Base-by-base conservation (phyloP, 352 stramenopile species). In the Thraustochytrium sp. region DNA sequence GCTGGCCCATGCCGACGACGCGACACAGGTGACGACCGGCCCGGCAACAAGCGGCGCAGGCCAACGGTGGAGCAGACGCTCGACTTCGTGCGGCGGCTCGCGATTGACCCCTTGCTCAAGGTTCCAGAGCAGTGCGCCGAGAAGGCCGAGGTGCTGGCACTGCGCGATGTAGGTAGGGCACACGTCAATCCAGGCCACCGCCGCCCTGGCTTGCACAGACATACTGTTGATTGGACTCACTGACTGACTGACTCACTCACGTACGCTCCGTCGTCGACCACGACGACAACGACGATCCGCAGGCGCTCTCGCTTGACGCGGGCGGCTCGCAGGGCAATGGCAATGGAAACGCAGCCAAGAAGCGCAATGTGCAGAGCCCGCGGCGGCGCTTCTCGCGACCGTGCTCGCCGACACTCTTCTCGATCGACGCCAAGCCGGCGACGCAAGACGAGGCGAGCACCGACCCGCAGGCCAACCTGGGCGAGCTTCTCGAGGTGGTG, bases 401-500 rank as follows among this genome's bases (percentile, higher is more conserved):
- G 37, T 77, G 65, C 46, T 77, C 65, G 65, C 65, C 65, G 9
- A 62, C 65, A 13, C 49, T 77, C 65, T 77, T 77, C 42, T 38
- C 65, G 18, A 55, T 26, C 18, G 46, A 36, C 46, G 46, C 34
- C 1, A 77, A 77, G 65, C n/a, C 65, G 13, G n/a, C 23, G 23
- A 18, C n/a, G n/a, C n/a, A 77, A 77, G 37, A 77, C 18, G 26
- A 23, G 49, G 49, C 49, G 40, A 23, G 23, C 23, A 77, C 68
- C 3, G 65, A 77, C 31, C 65, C 65, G 0, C 65, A 77, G 26
- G 65, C 65, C 13, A 36, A 55, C 37, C 65, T 77, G 11, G 37
- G 65, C 0, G 65, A 77, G 23, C 31, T 26, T 8, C 40, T 62
- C 23, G n/a, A 21, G 13, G 13, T 77, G 9, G 34, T 77, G 8